These are phyloP conservation scores for Tremella fuciformis DNA, from an alignment of 768 basidiomycete species.

Conservation along the genomic window DNA sequence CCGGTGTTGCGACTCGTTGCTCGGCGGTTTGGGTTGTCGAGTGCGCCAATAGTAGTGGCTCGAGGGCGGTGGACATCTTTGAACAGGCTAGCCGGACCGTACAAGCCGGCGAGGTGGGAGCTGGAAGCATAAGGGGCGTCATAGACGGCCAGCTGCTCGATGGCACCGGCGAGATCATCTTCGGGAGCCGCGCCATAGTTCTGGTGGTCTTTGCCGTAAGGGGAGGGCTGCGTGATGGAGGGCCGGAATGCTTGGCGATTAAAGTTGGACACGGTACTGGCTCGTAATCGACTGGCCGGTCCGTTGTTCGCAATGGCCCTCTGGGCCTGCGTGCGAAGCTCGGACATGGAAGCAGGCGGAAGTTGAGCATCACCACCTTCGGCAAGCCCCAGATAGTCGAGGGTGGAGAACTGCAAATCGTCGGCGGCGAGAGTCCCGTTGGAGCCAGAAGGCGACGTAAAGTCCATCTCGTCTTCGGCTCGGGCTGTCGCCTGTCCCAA, in stretches of 20 bases:
- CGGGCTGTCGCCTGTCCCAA: constrained; percentile 52
- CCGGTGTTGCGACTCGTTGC: constrained; percentile 2
- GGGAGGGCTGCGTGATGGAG: constrained; percentile 43
- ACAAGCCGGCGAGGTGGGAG: constrained; percentile 12
- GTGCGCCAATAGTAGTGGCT: constrained; percentile 50
- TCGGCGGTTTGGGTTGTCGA: constrained; percentile 38
- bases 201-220: constrained; percentile 4
- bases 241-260: constrained; percentile 58
- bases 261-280: constrained; percentile 90
- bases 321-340: constrained; percentile 83
- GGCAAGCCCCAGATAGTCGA: constrained; percentile 94
- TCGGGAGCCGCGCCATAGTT: constrained; percentile 8
- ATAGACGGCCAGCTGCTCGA: constrained; percentile 36
- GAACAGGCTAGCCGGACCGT: constrained; percentile 1
- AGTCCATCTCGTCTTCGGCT: constrained; percentile 77
- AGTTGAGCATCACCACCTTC: constrained; percentile 54
- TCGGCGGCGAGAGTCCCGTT: constrained; percentile 51
- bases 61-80: constrained; percentile 44
- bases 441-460: constrained; percentile 61
- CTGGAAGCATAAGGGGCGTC: constrained; percentile 15
- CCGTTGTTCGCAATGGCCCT: constrained; percentile 82
- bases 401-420: constrained; percentile 87
- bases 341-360: constrained; percentile 75
- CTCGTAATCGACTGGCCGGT: constrained; percentile 71
- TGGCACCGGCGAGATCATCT: constrained; percentile 23